Base-by-base conservation (phyloP, 2,329 filamentous ascomycete species). In the Epichloe sibirici region DNA sequence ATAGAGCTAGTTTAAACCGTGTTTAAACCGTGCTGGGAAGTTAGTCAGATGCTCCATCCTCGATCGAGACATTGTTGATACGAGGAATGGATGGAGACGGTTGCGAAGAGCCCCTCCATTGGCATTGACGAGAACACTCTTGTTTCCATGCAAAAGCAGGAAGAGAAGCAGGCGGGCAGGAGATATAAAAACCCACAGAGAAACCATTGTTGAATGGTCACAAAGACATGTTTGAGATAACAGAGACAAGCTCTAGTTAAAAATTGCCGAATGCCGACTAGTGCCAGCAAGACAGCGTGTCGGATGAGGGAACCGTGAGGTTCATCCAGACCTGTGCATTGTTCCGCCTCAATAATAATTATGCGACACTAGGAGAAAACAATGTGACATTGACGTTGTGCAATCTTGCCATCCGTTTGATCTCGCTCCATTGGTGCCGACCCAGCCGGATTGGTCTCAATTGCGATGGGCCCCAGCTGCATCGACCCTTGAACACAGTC, bases 21-120 rank as follows among this genome's bases (percentile, higher is more conserved):
- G 17, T 21, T 21, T 21, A 21, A 21, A 21, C 17, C 17, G 17
- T 21, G 67, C 34, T 83, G 78, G 78, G 79, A 83, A 61, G 69
- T 82, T 12, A 78, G 78, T 1, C 76, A 81, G 62, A 79, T 83
- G 77, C 77, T 82, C 79, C 64, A 63, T 78, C 38, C 76, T 82
- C 59, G 78, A 82, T 58, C 61, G 69, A 8, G 66, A 68, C 11
- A 71, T 81, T 15, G 63, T 82, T n/a, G 71, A 74, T 45, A 70
- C 70, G 50, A 78, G 76, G 59, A 81, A 82, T 62, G 65, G 69
- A 49, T 71, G 72, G 69, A 69, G 78, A 55, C 66, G 58, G 50
- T 59, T 71, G 23, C 23, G 23, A 23, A 21, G 17, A 21, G 17
- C 17, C 17, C 17, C 17, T 21, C 17, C 17, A 21, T 21, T 21